Percentiles rank a stretch among this genome's conserved stretches.
These are phyloP conservation scores for Fusarium redolens DNA, from an alignment of 2,329 filamentous ascomycete species.

Conservation along the genomic window DNA sequence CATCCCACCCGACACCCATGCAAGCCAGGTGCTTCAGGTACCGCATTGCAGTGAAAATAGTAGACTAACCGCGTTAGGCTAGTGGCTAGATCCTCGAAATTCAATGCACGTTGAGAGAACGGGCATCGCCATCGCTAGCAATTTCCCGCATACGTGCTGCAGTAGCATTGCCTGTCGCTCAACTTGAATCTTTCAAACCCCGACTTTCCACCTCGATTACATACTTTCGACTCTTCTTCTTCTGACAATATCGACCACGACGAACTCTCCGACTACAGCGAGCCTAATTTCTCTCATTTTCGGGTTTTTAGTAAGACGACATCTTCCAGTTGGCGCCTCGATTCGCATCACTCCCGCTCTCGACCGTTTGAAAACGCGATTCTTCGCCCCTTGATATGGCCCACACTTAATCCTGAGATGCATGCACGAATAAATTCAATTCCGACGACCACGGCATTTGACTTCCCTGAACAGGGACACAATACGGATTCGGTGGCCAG, in stretches of 20 bases:
- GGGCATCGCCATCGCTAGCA: conserved; percentile 49
- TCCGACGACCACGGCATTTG: conserved; percentile 26
- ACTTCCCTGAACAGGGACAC: conserved; percentile 13
- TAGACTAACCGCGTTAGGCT: conserved; percentile 38
- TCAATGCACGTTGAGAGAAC: conserved; percentile 39
- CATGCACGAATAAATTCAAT: conserved; percentile 31
- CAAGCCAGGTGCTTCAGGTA: conserved; percentile 41
- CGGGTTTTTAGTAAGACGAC: neutral
- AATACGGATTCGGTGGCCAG: neutral
- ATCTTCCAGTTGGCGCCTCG: neutral
- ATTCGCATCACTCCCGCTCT: conserved; percentile 11
- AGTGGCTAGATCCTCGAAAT: conserved; percentile 35
- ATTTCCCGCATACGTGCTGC: conserved; percentile 52
- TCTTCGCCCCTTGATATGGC: conserved; percentile 43
- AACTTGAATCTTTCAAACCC: conserved; percentile 39
- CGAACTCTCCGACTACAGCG: conserved; percentile 3
- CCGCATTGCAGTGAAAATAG: conserved; percentile 30
- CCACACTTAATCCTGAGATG: conserved; percentile 47
- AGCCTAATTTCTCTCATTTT: neutral
- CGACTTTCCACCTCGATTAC: conserved; percentile 26
- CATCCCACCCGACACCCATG: conserved; percentile 27
- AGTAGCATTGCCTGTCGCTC: conserved; percentile 28
- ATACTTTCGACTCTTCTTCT: conserved; percentile 3
- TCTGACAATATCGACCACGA: conserved; percentile 16
- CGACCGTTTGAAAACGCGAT: conserved; percentile 29